Evolutionary conservation across 177 flowering plant genomes (phyloP).

Genomic region (Tripterygium wilfordii): DNA sequence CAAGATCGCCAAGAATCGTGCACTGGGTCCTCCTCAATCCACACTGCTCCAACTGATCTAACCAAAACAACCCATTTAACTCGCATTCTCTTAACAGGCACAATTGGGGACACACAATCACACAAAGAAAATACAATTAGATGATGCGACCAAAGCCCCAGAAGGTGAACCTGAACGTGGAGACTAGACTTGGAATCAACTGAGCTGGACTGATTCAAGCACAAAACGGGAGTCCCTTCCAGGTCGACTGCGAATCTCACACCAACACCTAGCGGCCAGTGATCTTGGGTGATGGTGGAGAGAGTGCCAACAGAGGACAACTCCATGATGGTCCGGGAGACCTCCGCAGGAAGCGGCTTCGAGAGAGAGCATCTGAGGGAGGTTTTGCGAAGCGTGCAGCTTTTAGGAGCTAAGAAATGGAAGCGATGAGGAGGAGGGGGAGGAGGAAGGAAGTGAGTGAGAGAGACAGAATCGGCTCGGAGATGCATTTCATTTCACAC

Average conservation of each 20-base stretch:
- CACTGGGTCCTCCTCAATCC: slow-evolving; percentile 75
- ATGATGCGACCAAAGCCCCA: too few species aligned
- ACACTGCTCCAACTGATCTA: slow-evolving; percentile 60
- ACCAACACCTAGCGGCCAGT: slow-evolving; percentile 75
- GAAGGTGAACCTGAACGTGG: slow-evolving; percentile 93
- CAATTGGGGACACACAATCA: not conserved
- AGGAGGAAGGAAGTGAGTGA: too few species aligned
- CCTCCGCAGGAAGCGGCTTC: slow-evolving; percentile 86
- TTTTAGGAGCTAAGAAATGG: too few species aligned
- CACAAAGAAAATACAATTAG: too few species aligned
- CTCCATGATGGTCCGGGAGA: slow-evolving; percentile 85
- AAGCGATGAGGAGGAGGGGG: too few species aligned
- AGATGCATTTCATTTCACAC: too few species aligned
- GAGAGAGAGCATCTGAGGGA: too few species aligned
- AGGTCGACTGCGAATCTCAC: slow-evolving; percentile 76
- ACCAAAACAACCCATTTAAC: slow-evolving; percentile 1
- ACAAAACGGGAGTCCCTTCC: slow-evolving; percentile 64
- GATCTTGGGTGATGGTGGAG: slow-evolving; percentile 57
- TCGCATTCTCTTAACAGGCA: not conserved
- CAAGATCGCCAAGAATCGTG: slow-evolving; percentile 64
- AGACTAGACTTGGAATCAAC: slow-evolving; percentile 53
- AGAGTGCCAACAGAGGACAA: slow-evolving; percentile 70
- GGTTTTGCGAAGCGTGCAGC: too few species aligned
- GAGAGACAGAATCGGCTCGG: too few species aligned
- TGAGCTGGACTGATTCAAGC: slow-evolving; percentile 36